Evolutionary conservation across 1,139 yeast genomes (phyloP), one percentile per base, ranked within the genome.

Genomic region (Pichia sp.): DNA sequence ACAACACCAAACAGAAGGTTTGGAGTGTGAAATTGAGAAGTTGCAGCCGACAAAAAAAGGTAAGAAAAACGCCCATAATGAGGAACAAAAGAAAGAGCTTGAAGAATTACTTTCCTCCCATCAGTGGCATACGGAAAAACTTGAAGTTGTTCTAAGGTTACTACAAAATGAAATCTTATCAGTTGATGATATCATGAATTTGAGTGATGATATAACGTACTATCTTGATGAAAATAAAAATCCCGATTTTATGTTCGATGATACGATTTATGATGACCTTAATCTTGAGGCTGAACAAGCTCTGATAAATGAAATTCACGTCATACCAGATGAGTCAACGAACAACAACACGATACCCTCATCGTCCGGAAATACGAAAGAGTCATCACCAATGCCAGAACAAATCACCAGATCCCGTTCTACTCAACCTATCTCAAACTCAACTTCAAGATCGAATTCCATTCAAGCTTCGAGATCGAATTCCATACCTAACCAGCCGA

Each of bases 181-280:
- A 53, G 84, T 88, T 0, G 83, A 81, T 45, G 77, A 75, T 54
- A 77, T 87, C 11, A 81, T 80, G 63, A 78, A 75, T 32, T 81
- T 86, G 57, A 80, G 79, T 64, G 95, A 87, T 59, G 93, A 86
- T 65, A 75, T 87, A 63, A 84, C 80, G 58, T 86, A 84, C 67
- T 86, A 82, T 64, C 79, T 86, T 46, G 89, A 85, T 58, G 83
- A 82, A 62, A 86, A 85, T 68, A 86, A 83, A 71, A 87, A 81
- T 51, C 82, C 82, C 11, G 92, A 85, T 65, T 87, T 85, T 63
- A 80, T 85, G 51, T 89, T 85, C 63, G 88, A 87, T 67, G 92
- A 86, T 66, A 85, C 87, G 49, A 82, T 87, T 64, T 87, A 87
- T 66, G 93, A 87, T 59, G 78, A 77, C 50, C 71, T 86, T 61